Conservation (phyloP, 139 green algal species). For the Mychonastes homosphaera region DNA sequence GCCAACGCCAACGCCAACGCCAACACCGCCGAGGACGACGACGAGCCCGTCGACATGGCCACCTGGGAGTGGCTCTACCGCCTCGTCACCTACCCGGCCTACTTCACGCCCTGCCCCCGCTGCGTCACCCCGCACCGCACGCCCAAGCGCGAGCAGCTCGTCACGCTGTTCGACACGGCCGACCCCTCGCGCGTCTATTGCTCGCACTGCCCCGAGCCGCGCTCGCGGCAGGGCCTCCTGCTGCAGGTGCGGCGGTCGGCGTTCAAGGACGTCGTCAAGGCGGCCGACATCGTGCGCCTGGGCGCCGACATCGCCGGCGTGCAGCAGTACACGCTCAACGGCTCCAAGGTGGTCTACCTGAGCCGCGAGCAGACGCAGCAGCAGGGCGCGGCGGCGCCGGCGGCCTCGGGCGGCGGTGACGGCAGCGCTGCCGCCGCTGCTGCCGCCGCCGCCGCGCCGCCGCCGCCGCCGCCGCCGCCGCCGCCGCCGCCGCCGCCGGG, state of each 20-base stretch:
- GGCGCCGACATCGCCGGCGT: conserved; percentile 13
- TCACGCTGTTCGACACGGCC: conserved; percentile 18
- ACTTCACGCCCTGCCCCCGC: conserved; percentile 20
- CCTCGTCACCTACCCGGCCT: conserved; percentile 18
- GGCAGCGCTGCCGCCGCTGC: no score
- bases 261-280: conserved; percentile 25
- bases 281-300: conserved; percentile 12
- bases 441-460: conserved; percentile 3
- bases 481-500: conserved; percentile 12
- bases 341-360: conserved; percentile 22
- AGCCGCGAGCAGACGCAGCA: conserved; percentile 15
- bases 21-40: no score
- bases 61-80: conserved; percentile 21
- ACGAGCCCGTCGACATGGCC: no score
- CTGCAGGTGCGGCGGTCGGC: conserved; percentile 21
- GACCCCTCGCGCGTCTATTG: conserved; percentile 6
- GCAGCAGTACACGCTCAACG: conserved; percentile 26
- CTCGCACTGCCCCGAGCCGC: conserved; percentile 17
- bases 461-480: not conserved
- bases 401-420: no score
- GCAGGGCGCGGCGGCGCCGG: no score
- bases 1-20: no score
- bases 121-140: conserved; percentile 6
- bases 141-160: conserved; percentile 23
- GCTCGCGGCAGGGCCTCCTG: conserved; percentile 1